These are phyloP conservation scores for Flaveria brownii DNA, from an alignment of 129 eudicot species.

Conservation along the genomic window DNA sequence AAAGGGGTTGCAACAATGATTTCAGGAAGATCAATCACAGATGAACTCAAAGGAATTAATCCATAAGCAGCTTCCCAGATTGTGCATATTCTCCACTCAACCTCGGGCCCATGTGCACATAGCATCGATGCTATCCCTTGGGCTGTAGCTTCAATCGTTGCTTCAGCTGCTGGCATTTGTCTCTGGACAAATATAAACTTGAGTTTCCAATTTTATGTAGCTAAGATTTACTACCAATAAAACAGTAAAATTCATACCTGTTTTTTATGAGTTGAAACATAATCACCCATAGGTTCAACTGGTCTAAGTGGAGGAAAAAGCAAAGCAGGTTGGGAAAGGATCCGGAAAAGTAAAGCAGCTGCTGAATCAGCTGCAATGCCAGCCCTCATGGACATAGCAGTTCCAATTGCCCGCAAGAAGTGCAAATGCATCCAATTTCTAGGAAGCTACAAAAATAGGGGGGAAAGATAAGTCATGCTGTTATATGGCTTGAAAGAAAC, in stretches of 20 bases:
- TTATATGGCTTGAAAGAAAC: background rate
- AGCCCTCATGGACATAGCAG: constrained; percentile 96
- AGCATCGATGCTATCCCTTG: constrained; percentile 98
- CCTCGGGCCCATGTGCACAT: constrained; percentile 97
- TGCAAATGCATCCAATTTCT: constrained; percentile 99
- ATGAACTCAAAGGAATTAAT: constrained; percentile 83
- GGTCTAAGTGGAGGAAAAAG: constrained; percentile 89
- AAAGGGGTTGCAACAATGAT: constrained; percentile 94
- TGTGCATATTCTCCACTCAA: constrained; percentile 99
- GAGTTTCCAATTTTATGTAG: background rate
- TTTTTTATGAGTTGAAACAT: constrained; percentile 36
- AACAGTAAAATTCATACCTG: constrained; percentile 28
- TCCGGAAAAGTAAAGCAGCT: constrained; percentile 92
- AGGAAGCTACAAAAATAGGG: constrained; percentile 61
- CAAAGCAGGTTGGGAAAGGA: constrained; percentile 89
- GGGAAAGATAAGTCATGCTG: background rate
- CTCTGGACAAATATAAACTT: constrained; percentile 35
- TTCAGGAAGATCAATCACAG: constrained; percentile 96
- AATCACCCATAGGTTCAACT: constrained; percentile 32
- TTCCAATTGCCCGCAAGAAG: constrained; percentile 93
- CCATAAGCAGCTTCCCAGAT: constrained; percentile 99
- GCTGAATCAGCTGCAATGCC: constrained; percentile 99
- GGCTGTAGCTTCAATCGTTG: constrained; percentile 94
- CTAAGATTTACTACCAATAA: constrained; percentile 2
- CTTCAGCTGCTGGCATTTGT: constrained; percentile 84